Evolutionary conservation across 768 basidiomycete genomes (phyloP).

Genomic region (Fomitopsis pulvina): DNA sequence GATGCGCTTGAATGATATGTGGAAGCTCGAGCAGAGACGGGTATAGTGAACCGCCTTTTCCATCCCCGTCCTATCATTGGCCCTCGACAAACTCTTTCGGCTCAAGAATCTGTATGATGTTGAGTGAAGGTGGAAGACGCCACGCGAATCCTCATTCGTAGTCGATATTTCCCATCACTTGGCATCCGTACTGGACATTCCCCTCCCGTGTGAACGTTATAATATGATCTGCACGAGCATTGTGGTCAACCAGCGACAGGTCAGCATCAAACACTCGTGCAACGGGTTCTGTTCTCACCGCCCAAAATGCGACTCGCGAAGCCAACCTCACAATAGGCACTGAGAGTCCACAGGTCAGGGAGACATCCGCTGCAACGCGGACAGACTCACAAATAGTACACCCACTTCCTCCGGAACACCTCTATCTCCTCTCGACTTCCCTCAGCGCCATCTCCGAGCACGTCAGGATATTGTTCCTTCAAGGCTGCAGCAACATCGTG

Average conservation of each 20-base stretch:
- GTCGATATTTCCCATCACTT: constrained; percentile 14
- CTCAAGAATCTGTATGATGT: no score
- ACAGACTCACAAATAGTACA: constrained; percentile 42
- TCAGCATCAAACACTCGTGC: neutral
- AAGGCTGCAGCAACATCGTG: constrained; percentile 31
- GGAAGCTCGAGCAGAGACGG: no score
- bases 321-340: constrained; percentile 67
- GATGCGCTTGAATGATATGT: no score
- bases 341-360: constrained; percentile 2
- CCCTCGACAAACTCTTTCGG: no score
- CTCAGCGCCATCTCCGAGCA: constrained; percentile 38
- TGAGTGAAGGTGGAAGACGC: no score
- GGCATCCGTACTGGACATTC: constrained; percentile 50
- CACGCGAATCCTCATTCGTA: neutral
- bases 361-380: neutral
- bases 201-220: constrained; percentile 62
- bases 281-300: constrained; percentile 31
- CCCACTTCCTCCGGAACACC: constrained; percentile 50
- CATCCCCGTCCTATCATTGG: no score
- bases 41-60: no score
- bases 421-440: constrained; percentile 45
- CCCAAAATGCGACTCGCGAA: constrained; percentile 62
- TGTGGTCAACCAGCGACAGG: neutral
- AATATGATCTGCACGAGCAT: constrained; percentile 44
- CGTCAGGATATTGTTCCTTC: constrained; percentile 49